Percentiles rank a stretch among this genome's conserved stretches.
Conservation (phyloP, 2,329 filamentous ascomycete species). For the Juglanconis oblonga region DNA sequence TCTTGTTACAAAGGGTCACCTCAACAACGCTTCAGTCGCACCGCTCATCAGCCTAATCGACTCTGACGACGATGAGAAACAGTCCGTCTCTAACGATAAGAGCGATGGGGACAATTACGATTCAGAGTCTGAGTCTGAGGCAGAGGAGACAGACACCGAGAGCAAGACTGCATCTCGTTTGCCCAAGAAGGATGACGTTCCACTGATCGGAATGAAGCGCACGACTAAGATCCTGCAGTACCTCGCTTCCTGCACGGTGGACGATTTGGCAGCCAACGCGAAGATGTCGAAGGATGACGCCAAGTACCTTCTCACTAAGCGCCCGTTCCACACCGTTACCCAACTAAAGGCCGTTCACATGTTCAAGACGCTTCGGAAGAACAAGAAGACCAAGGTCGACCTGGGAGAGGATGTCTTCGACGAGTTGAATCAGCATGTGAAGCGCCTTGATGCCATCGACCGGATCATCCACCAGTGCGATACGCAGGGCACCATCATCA, state of each 20-base stretch:
- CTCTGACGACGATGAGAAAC: conserved; percentile 8
- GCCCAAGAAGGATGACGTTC: conserved; percentile 7
- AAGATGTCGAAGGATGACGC: conserved; percentile 69
- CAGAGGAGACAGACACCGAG: conserved; percentile 29
- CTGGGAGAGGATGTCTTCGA: conserved; percentile 53
- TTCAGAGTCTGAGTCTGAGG: conserved; percentile 9
- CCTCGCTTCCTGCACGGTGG: conserved; percentile 74
- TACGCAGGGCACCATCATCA: conserved; percentile 59
- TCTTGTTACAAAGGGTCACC: conserved; percentile 9
- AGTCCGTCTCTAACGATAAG: conserved; percentile 11
- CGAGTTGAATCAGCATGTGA: conserved; percentile 66
- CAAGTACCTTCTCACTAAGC: conserved; percentile 65
- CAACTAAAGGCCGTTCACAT: conserved; percentile 59
- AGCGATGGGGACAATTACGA: conserved; percentile 8
- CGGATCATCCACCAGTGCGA: conserved; percentile 76
- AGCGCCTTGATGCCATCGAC: conserved; percentile 79
- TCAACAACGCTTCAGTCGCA: conserved; percentile 1
- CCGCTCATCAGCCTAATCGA: conserved; percentile 10
- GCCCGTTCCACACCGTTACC: conserved; percentile 69
- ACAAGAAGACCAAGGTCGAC: conserved; percentile 43
- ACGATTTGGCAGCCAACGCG: conserved; percentile 79
- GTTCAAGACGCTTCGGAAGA: conserved; percentile 35
- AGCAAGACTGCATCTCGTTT: conserved; percentile 33
- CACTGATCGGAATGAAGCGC: conserved; percentile 28
- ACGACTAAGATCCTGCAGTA: conserved; percentile 64